Evolutionary conservation across 306 rosid species (phyloP), one percentile per base, ranked within the genome.

Genomic region (Luffa aegyptiaca): DNA sequence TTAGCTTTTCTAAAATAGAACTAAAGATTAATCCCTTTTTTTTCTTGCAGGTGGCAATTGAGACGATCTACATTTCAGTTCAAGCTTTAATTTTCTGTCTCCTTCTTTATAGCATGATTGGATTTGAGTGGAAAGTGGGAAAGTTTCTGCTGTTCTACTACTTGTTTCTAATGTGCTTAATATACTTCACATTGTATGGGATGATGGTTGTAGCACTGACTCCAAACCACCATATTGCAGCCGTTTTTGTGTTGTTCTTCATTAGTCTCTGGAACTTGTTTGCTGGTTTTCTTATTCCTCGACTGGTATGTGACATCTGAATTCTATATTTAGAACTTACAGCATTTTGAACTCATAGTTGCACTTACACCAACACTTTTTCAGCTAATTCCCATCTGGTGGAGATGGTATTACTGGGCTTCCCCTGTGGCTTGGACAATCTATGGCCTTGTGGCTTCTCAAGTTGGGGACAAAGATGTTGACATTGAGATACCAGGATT

Each of bases 361-460:
- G 52, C 51, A 48, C 18, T 73, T 13, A 21, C 1, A 12, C 12
- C 9, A 7, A 3, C 18, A 17, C 0, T 31, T 12, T 58, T 72
- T 79, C 84, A 84, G 89, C 84, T 81, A 84, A 86, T 86, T 42
- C 89, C 89, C 5, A 82, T 84, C n/a, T 86, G 89, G 89, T 86
- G 89, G 89, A 86, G 89, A 46, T 86, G 89, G 89, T 86, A 75
- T 79, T 84, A 84, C 56, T 84, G 84, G 87, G 82, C 82, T 49
- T 84, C 89, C 31, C 89, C 89, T 6, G 82, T 86, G 78, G 74
- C 89, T 3, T 86, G 89, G 89, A 86, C 89, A n/a, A 10, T 86
- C 0, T 80, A 86, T 45, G 89, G 89, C 26, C 84, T 86, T 62
- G 76, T 86, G 26, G 64, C 82, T 6, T 81, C 89, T 72, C 87